Conservation (phyloP, 805 yeast genomes). For the Candida xyloterini region DNA sequence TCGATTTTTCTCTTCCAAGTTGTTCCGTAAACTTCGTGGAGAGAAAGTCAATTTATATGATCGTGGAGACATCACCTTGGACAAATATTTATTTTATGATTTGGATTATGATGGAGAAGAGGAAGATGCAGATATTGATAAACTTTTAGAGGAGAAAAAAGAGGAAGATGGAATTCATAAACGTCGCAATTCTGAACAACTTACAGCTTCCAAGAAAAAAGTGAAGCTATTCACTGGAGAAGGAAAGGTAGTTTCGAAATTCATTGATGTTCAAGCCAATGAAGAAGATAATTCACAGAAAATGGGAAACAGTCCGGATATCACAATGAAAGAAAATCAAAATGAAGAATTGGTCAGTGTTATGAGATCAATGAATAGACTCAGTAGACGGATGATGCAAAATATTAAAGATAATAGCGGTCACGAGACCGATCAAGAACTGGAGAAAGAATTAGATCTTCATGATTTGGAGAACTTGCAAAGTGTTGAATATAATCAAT, state of each 20-base stretch:
- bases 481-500: conserved; percentile 50
- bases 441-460: conserved; percentile 46
- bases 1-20: conserved; percentile 84
- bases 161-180: conserved; percentile 39
- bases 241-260: conserved; percentile 55
- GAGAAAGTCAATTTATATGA: conserved; percentile 74
- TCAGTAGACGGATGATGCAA: conserved; percentile 77
- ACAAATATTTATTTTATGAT: conserved; percentile 73
- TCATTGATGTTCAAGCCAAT: conserved; percentile 78
- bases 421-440: conserved; percentile 33
- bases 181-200: conserved; percentile 24
- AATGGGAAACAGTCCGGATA: conserved; percentile 79
- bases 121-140: conserved; percentile 34
- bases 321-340: conserved; percentile 73
- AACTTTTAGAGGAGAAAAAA: conserved; percentile 30
- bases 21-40: conserved; percentile 85
- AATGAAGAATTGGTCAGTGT: conserved; percentile 70
- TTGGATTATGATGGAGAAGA: conserved; percentile 49
- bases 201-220: conserved; percentile 29
- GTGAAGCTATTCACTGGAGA: conserved; percentile 35
- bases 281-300: conserved; percentile 73
- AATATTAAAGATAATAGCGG: conserved; percentile 43
- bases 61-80: conserved; percentile 81
- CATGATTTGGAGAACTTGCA: conserved; percentile 49
- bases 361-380: conserved; percentile 82